Evolutionary conservation across 345 rosid genomes (phyloP).

Genomic region (Ricinus communis): DNA sequence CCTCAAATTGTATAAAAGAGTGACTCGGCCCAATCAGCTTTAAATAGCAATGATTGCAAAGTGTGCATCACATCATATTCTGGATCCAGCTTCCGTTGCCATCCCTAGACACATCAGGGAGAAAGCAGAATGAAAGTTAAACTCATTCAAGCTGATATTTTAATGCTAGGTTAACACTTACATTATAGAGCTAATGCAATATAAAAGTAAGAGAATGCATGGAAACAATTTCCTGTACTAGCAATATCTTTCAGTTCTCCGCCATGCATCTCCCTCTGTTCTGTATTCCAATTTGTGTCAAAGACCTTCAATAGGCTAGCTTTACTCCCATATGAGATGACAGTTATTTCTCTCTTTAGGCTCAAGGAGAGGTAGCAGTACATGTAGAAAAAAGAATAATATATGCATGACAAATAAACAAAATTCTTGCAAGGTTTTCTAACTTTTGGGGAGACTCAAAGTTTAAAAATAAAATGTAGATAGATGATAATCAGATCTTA

Average conservation of each 20-base stretch:
- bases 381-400: not conserved
- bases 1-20: slow-evolving; percentile 35
- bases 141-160: not conserved
- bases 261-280: not conserved
- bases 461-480: not conserved
- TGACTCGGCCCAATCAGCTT: slow-evolving; percentile 32
- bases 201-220: not conserved
- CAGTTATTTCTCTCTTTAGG: not conserved
- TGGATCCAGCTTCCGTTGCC: slow-evolving; percentile 41
- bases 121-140: not conserved
- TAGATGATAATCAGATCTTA: not conserved
- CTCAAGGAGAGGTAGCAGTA: not conserved
- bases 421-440: not conserved
- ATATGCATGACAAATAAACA: not conserved
- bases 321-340: not conserved
- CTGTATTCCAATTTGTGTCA: not conserved
- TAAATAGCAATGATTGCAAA: slow-evolving; percentile 28
- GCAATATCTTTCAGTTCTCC: too few relatives aligned
- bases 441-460: not conserved
- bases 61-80: slow-evolving; percentile 31
- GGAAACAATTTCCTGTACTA: not conserved
- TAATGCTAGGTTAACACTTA: not conserved
- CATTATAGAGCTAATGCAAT: not conserved
- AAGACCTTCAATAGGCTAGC: not conserved
- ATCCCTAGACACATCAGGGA: slow-evolving; percentile 14